A percentile compares a stretch with the other conserved stretches of the same genome.
Conservation (phyloP, 108 stramenopile genomes). For the Tribonema minus region DNA sequence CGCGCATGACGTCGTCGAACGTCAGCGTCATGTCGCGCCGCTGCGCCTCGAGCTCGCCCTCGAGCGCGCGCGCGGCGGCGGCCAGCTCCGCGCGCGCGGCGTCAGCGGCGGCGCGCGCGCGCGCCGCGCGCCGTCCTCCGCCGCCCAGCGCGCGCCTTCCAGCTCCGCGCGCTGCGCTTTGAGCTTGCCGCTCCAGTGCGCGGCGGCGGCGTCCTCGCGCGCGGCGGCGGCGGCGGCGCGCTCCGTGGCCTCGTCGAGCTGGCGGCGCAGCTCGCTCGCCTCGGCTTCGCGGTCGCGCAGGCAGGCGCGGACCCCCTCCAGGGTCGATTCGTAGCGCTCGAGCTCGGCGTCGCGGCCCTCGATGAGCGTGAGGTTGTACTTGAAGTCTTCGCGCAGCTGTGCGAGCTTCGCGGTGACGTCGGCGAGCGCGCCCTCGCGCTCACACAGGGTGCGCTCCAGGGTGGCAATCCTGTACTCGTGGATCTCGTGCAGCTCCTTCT, state of each 20-base stretch:
- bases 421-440: slow-evolving; percentile 12
- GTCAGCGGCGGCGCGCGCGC: slow-evolving; percentile 21
- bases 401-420: background rate
- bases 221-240: slow-evolving; percentile 14
- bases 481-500: slow-evolving; percentile 40
- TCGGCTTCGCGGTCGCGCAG: slow-evolving; percentile 17
- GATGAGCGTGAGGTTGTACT: slow-evolving; percentile 38
- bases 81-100: slow-evolving; percentile 25
- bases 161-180: background rate
- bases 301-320: slow-evolving; percentile 1
- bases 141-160: slow-evolving; percentile 9
- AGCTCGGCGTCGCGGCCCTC: slow-evolving; percentile 47
- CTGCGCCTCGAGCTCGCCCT: slow-evolving; percentile 48
- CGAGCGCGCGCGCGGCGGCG: slow-evolving; percentile 26
- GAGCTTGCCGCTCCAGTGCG: slow-evolving; percentile 15
- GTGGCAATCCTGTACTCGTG: slow-evolving; percentile 32
- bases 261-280: slow-evolving; percentile 20
- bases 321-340: slow-evolving; percentile 8
- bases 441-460: slow-evolving; percentile 19
- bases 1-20: slow-evolving; percentile 36
- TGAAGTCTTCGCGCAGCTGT: slow-evolving; percentile 39
- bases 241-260: slow-evolving; percentile 31
- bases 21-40: slow-evolving; percentile 44
- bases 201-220: slow-evolving; percentile 27
- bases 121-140: slow-evolving; percentile 16